Evolutionary conservation across 83 land plant species (phyloP), one percentile per base, ranked within the genome.

Genomic region (Larix sibirica): DNA sequence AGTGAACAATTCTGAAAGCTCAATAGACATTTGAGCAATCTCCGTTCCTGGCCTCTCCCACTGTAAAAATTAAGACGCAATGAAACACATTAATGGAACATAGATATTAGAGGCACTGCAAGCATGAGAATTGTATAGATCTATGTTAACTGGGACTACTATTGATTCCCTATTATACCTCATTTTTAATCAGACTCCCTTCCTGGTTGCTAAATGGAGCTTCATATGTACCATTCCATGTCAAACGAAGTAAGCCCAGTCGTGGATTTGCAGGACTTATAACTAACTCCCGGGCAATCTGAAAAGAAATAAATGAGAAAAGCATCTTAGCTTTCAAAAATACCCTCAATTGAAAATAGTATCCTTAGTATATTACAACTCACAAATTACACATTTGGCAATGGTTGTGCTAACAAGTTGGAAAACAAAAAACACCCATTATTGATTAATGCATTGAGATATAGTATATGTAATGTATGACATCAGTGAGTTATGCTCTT

Each of bases 251-350:
- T 79, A 95, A 90, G 40, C 97, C 97, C 75, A 96, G 84, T 56
- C 93, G 88, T 31, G 88, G 79, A 84, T 95, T 96, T 75, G 82
- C 83, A 20, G 90, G 91, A 84, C 95, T 93, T 77, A 95, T 91
- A 3, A 93, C 97, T 88, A 93, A 86, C 88, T 96, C 99, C 66
- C 99, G 83, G 62, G 97, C 96, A 81, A 95, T 91, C 99, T 95
- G 90, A 63, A 90, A 54, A 62, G 77, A 59, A 61, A 54, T 18
- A 60, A 66, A 69, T 8, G 13, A 59, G 50, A 47, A 50, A 18
- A 71, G 42, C 21, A 38, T 6, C 1, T 71, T 9, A 71, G 76
- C n/a, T 71, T 42, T 47, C 40, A 9, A 40, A 20, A n/a, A 36
- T 36, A 40, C 12, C 42, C 12, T n/a, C n/a, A 18, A 40, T 18